Percentiles rank a stretch among this genome's conserved stretches.
phyloP scores from a whole-genome alignment of 345 rosid species.

The Salix exigua region DNA sequence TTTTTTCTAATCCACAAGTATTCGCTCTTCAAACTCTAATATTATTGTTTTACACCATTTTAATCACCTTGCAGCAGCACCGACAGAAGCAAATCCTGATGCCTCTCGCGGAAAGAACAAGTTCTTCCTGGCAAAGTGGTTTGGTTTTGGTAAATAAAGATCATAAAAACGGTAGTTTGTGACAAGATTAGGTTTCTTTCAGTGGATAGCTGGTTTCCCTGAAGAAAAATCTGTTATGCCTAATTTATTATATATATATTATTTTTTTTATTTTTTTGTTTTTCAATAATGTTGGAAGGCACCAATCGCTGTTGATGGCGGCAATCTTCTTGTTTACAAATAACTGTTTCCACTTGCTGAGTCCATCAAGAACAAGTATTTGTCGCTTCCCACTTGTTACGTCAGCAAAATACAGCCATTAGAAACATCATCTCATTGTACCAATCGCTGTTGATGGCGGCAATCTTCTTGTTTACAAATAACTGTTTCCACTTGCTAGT shows the following conservation, averaged over 20 bases:
- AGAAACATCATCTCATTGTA: background rate
- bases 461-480: conserved; percentile 2
- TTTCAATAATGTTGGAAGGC: background rate
- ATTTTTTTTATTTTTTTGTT: background rate
- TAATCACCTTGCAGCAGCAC: conserved; percentile 22
- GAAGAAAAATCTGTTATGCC: background rate
- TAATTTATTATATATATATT: conserved; percentile 3
- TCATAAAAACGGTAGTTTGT: background rate
- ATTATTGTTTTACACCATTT: background rate
- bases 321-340: conserved; percentile 3
- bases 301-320: background rate
- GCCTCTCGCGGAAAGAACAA: conserved; percentile 43
- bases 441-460: background rate
- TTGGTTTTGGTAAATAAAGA: conserved; percentile 52
- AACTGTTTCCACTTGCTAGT: background rate
- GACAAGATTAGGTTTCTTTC: background rate
- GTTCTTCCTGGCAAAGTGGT: conserved; percentile 54
- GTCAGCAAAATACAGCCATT: background rate
- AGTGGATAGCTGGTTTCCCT: background rate
- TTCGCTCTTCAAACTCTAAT: background rate
- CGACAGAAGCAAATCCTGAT: conserved; percentile 15
- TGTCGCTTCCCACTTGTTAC: background rate
- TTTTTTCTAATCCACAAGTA: background rate
- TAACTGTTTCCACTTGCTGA: background rate
- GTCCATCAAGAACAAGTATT: background rate